Base-by-base conservation (phyloP, 2,329 filamentous ascomycete species). In the Fusarium nurragi region DNA sequence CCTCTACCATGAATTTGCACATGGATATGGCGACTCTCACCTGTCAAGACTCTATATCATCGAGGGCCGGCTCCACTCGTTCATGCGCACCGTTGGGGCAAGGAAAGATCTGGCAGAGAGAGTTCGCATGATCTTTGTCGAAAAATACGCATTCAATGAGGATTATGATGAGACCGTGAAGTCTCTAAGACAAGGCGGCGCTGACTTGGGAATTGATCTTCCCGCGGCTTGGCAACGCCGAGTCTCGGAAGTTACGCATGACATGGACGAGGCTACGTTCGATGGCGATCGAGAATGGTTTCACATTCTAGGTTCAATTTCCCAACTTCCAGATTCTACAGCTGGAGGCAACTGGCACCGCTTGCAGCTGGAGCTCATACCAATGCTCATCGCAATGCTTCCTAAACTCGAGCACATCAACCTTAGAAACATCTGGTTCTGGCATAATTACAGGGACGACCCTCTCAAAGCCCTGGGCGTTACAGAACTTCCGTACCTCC, bases 401-500 rank as follows among this genome's bases (percentile, higher is more conserved):
- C 38, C 26, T 3, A 51, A n/a, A 10, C 21, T 51, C 1, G 1
- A 1, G 9, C 13, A 51, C 16, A 22, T 25, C 7, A 34, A 12
- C 25, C 18, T 44, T 11, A 18, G 16, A 1, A 0, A 2, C 9
- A 16, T 34, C 14, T 16, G 30, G 30, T 16, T n/a, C 16, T n/a
- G 11, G 6, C 1, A 1, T 4, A 0, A 6, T 0, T 2, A 5
- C 1, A 1, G 6, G 4, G 10, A 34, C 1, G 9, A 18, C 4
- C n/a, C 26, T 7, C 4, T 45, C 3, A 19, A 25, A 1, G 38
- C 21, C 6, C 14, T 45, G 9, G 21, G 1, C 1, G 13, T 45
- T 4, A 28, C 21, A 8, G 13, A 26, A 10, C 6, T 45, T 8
- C n/a, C 38, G 4, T 1, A 45, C 16, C 38, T 51, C 6, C 13